A percentile compares a stretch with the other conserved stretches of the same genome.
Evolutionary conservation across 257 asterid species (phyloP).

Genomic region (Asclepias syriaca): DNA sequence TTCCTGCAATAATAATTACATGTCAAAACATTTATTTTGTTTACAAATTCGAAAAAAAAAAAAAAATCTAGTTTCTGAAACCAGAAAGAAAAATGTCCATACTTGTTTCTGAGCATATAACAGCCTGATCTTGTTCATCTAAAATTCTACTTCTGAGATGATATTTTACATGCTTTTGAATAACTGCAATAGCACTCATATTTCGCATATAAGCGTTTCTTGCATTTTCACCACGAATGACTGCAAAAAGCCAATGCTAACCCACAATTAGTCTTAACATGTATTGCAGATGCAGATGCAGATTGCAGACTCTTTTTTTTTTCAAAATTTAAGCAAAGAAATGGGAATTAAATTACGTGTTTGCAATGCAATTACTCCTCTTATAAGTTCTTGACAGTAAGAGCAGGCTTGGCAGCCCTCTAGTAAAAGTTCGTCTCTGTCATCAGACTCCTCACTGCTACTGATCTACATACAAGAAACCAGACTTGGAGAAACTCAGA

Average conservation of each 20-base stretch:
- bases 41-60: not conserved
- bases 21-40: not conserved
- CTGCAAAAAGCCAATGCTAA: conserved; percentile 27
- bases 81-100: not conserved
- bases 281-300: too few species aligned
- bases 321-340: not conserved
- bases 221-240: conserved; percentile 58
- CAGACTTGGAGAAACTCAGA: conserved; percentile 3
- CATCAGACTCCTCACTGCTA: not conserved
- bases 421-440: conserved; percentile 18
- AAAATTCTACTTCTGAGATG: conserved; percentile 15
- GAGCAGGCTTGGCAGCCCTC: conserved; percentile 36
- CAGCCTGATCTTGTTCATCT: conserved; percentile 24
- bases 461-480: not conserved
- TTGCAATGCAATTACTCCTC: conserved; percentile 49
- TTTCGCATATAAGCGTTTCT: conserved; percentile 32
- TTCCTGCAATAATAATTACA: conserved; percentile 20
- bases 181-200: conserved; percentile 26
- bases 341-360: conserved; percentile 43
- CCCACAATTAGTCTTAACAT: conserved; percentile 2
- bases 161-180: conserved; percentile 42
- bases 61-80: not conserved
- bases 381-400: conserved; percentile 32
- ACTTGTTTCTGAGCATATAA: conserved; percentile 34
- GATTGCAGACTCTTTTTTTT: not conserved